A percentile compares a stretch with the other conserved stretches of the same genome.
These are phyloP conservation scores for Kingdonia uniflora DNA, from an alignment of 164 flowering plant species.

Conservation along the genomic window DNA sequence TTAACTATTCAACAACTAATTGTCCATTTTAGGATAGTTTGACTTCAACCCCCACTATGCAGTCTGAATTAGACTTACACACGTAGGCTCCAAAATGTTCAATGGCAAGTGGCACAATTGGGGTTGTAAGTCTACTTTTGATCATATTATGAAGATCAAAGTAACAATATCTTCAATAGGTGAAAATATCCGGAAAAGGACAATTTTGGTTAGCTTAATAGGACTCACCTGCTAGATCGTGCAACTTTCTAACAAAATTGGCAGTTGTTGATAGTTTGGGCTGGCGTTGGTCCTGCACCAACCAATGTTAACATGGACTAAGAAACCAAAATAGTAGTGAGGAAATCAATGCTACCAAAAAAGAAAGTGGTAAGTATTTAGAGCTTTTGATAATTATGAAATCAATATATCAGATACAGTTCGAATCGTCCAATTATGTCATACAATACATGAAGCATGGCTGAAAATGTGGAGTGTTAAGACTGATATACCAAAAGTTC, in stretches of 20 bases:
- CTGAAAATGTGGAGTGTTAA: too few relatives aligned
- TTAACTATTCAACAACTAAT: too few relatives aligned
- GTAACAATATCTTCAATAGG: background rate
- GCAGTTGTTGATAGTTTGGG: slow-evolving; percentile 44
- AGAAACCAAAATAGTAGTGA: background rate
- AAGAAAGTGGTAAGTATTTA: background rate
- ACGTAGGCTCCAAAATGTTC: too few relatives aligned
- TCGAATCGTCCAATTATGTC: too few relatives aligned
- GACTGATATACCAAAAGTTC: too few relatives aligned
- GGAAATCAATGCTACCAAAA: background rate
- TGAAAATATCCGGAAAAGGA: background rate
- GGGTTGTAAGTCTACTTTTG: too few relatives aligned
- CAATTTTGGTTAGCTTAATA: background rate
- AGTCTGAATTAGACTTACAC: too few relatives aligned
- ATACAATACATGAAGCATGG: too few relatives aligned
- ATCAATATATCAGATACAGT: too few relatives aligned
- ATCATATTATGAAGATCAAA: background rate
- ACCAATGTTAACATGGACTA: slow-evolving; percentile 3
- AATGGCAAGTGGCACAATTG: too few relatives aligned
- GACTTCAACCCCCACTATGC: too few relatives aligned
- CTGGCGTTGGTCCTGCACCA: slow-evolving; percentile 30
- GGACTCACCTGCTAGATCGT: slow-evolving; percentile 46
- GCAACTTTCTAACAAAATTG: slow-evolving; percentile 45
- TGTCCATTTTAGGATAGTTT: too few relatives aligned
- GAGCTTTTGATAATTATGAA: background rate